Evolutionary conservation across 2,329 filamentous ascomycete genomes (phyloP).

Genomic region (Trichoderma afroharzianum): DNA sequence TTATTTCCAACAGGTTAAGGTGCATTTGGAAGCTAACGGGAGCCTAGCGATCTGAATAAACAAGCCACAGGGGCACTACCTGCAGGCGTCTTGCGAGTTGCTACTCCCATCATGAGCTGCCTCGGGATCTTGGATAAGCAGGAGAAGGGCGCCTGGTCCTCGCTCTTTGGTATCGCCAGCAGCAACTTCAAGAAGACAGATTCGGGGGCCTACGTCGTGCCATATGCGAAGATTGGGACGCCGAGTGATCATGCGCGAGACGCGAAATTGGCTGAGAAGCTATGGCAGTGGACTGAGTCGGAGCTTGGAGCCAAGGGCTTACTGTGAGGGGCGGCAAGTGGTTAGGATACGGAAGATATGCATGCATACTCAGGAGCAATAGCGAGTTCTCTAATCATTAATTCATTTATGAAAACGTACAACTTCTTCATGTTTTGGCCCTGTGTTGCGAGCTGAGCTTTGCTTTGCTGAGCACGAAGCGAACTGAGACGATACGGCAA

Average conservation of each 20-base stretch:
- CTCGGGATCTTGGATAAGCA: constrained; percentile 22
- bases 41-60: constrained; percentile 19
- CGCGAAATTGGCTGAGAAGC: constrained; percentile 18
- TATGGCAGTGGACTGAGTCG: constrained; percentile 20
- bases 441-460: not conserved
- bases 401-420: not conserved
- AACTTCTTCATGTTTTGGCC: not conserved
- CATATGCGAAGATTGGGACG: constrained; percentile 24
- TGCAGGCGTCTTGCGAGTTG: constrained; percentile 16
- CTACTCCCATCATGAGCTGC: constrained; percentile 20
- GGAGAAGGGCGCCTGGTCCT: constrained; percentile 23
- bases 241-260: constrained; percentile 21
- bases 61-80: constrained; percentile 20
- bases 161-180: constrained; percentile 24
- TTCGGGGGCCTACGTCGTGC: constrained; percentile 24
- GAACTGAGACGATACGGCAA: not conserved
- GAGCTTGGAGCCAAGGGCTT: constrained; percentile 17
- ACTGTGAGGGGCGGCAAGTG: not conserved
- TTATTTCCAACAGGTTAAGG: not conserved
- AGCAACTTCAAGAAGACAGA: constrained; percentile 18
- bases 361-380: not conserved
- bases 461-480: not conserved
- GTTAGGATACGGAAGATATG: not conserved
- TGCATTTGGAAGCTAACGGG: not conserved
- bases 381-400: not conserved